Evolutionary conservation across 257 asterid genomes (phyloP), one percentile per base, ranked within the genome.

Genomic region (Solanum okadae): DNA sequence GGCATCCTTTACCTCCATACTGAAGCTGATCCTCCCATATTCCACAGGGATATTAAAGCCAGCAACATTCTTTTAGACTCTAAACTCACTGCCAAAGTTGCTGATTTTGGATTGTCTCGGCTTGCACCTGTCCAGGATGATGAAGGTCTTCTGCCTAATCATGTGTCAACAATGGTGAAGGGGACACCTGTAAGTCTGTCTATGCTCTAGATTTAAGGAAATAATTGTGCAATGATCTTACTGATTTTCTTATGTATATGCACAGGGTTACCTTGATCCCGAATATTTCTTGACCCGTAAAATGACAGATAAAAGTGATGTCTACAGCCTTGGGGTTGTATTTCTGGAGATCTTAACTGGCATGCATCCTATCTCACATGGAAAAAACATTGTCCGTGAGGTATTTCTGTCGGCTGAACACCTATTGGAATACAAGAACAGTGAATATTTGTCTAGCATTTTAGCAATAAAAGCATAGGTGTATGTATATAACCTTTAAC

Each of bases 1-100:
- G 98, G 98, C 86, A 91, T 96, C 88, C 95, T 95, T n/a, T 94
- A 96, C 93, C 99, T 96, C 87, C 99, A 96, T 70, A 93, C 98
- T 1, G 98, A 96, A 94, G 99, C 98, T 29, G 87, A 96, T 87
- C 98, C 98, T 27, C 99, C 99, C 3, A 94, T 96, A 88, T 93
- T 95, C 87, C 98, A 96, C 87, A 95, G 99, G 31, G 99, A 96
- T 88, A 92, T 96, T 87, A 96, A 96, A 90, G 97, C 99, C 75
- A 96, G 94, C 63, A 96, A 96, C 91, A 96, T 95, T 88, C 93
- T 96, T 73, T 91, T 96, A 75, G 99, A 96, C 89, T 92, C 98
- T 85, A 96, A 91, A 78, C 91, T 91, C 92, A 93, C 93, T 5
- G 96, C 98, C 81, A 96, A 96, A 94, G 99, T 96, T 38, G 93